Evolutionary conservation across 164 flowering plant species (phyloP), one percentile per base, ranked within the genome.

Genomic region (Piper betle): DNA sequence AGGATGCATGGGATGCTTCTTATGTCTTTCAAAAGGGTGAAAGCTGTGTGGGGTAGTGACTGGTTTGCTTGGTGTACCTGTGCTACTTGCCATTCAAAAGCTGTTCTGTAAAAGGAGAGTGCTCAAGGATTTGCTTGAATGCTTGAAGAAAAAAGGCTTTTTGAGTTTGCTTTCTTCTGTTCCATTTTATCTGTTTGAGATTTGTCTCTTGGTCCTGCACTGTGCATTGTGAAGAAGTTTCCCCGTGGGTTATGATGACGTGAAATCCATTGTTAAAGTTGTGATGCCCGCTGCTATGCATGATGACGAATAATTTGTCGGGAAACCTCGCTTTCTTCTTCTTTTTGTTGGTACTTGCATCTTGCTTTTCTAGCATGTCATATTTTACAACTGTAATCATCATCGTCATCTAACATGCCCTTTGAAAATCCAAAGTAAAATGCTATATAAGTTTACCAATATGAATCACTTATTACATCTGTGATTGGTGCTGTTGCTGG

Each of bases 21-120:
- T 20, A 37, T 75, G 77, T 71, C 73, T 74, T 72, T 72, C 66
- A 69, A 74, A 75, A 78, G 66, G 77, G 65, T 74, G 77, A 74
- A 67, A 68, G 75, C 71, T 70, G 73, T 46, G 75, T 66, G 62
- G 69, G 61, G 61, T 66, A 55, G 37, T 66, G 66, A 25, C 68
- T 64, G 59, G 55, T 25, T 80, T 73, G 76, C 73, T 77, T 78
- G 76, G 71, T 73, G 57, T 69, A 66, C 67, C 64, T 64, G 50
- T 46, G 50, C 74, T 72, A 67, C 74, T 74, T 75, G 69, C 74
- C 77, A 69, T 73, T 67, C 58, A 73, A 68, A 70, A 66, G 57
- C 39, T 55, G 56, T 63, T 43, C 13, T 55, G 59, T 71, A 75
- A 72, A 74, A 69, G 55, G 65, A 71, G 37, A 64, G 59, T 64